Conservation (phyloP, 2,329 filamentous ascomycete genomes). For the Blumeriella jaapii region DNA sequence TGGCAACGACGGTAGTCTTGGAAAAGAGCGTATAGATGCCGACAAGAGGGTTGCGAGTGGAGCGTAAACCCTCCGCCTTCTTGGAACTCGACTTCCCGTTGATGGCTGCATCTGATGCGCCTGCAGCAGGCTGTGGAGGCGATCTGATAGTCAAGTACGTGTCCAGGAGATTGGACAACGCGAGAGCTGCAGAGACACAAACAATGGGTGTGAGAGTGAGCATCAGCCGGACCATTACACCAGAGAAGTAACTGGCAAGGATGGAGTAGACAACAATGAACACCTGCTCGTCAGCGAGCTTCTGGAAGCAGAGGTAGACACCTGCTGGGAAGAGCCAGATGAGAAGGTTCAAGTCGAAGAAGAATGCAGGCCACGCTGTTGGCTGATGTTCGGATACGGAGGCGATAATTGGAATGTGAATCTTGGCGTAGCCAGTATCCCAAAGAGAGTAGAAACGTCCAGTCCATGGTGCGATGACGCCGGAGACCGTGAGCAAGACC, state of each 20-base stretch:
- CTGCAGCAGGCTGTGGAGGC: constrained; percentile 41
- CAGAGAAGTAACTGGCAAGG: constrained; percentile 93
- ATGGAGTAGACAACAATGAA: constrained; percentile 97
- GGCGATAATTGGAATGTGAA: constrained; percentile 97
- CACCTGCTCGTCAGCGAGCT: constrained; percentile 88
- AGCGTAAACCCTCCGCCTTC: constrained; percentile 50
- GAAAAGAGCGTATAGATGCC: constrained; percentile 76
- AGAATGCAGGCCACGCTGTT: constrained; percentile 97
- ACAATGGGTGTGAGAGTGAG: constrained; percentile 93
- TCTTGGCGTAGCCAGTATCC: constrained; percentile 98
- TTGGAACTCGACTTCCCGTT: constrained; percentile 32
- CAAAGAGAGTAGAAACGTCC: constrained; percentile 98
- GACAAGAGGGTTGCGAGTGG: constrained; percentile 60
- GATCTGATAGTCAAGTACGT: constrained; percentile 62
- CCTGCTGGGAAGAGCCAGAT: constrained; percentile 99
- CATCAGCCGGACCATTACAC: constrained; percentile 99
- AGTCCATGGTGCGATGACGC: constrained; percentile 93
- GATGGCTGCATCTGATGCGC: constrained; percentile 29
- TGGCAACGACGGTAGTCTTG: constrained; percentile 64
- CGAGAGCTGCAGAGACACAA: constrained; percentile 85
- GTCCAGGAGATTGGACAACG: constrained; percentile 78
- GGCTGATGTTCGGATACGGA: constrained; percentile 99
- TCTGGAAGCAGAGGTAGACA: constrained; percentile 96
- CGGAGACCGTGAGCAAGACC: constrained; percentile 77
- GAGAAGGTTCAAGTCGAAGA: constrained; percentile 95